Evolutionary conservation across 805 yeast species (phyloP).

Genomic region (Danielozyma ontarioensis): DNA sequence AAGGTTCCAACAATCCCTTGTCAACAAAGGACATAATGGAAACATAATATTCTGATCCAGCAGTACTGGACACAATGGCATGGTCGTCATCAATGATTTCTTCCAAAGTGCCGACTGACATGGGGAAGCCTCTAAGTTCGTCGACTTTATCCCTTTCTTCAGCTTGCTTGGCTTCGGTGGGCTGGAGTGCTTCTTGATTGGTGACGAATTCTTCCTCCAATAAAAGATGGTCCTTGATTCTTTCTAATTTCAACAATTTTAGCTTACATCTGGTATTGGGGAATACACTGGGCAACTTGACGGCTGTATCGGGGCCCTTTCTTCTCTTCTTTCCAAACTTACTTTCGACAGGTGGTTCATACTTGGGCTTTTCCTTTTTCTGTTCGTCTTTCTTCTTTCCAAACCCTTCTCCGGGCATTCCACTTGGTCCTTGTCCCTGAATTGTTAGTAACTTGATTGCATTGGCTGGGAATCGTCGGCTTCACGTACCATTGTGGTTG

Average conservation of each 20-base stretch:
- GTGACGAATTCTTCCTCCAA: slow-evolving; percentile 95
- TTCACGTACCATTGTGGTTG: too few relatives aligned
- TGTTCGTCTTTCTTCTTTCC: slow-evolving; percentile 49
- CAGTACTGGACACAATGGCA: slow-evolving; percentile 92
- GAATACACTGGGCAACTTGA: slow-evolving; percentile 77
- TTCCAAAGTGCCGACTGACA: slow-evolving; percentile 94
- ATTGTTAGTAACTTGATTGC: slow-evolving; percentile 4
- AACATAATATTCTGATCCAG: slow-evolving; percentile 97
- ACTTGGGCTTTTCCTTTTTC: slow-evolving; percentile 87
- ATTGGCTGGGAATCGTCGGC: too few relatives aligned
- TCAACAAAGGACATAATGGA: slow-evolving; percentile 95
- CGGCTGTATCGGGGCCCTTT: slow-evolving; percentile 85
- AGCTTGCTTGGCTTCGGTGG: slow-evolving; percentile 93
- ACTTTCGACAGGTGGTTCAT: slow-evolving; percentile 97
- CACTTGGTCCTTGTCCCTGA: slow-evolving; percentile 53
- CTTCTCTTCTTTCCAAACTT: slow-evolving; percentile 89
- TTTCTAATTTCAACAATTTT: slow-evolving; percentile 84
- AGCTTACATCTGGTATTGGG: slow-evolving; percentile 94
- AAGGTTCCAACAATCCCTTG: slow-evolving; percentile 92
- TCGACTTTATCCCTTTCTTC: slow-evolving; percentile 95
- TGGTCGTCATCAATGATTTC: slow-evolving; percentile 98
- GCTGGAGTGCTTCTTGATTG: slow-evolving; percentile 90
- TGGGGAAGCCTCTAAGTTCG: slow-evolving; percentile 92
- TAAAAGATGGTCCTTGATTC: slow-evolving; percentile 92
- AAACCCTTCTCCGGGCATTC: slow-evolving; percentile 46